Base-by-base conservation (phyloP, 352 stramenopile species). In the Pythium periplocum region DNA sequence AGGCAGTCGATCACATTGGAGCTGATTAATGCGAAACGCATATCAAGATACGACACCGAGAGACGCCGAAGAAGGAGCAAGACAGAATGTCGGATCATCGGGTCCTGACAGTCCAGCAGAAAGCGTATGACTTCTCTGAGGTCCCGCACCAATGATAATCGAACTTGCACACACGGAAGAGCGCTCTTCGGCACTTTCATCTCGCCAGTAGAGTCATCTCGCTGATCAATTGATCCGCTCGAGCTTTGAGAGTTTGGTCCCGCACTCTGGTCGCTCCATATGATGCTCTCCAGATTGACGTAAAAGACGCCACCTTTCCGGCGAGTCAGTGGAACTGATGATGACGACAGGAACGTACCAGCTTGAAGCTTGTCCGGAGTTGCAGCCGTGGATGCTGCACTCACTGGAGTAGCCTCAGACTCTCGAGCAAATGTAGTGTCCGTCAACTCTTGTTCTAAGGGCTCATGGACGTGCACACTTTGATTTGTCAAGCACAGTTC, bases 401-500 rank as follows among this genome's bases (percentile, higher is more conserved):
- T 48, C 17, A 30, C 39, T 49, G n/a, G 33, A 31, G n/a, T 62
- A 8, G 55, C 48, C 3, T 42, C 40, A 40, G 63, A 51, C 3
- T 56, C 53, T 8, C 51, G 50, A 36, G 79, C 79, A 51, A 86
- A 90, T 0, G 78, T 89, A 11, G 81, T 88, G 44, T 89, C 78
- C 57, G 77, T 63, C 0, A 90, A 52, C 42, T 92, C 82, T 36
- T 89, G 73, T 39, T 90, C 79, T 17, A 86, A 53, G 4, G 86
- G 67, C 53, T 79, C 71, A 42, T 89, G 73, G 0, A 89, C 65
- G 17, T 84, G 65, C 1, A 86, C 80, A 40, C 82, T 92, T 53
- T 90, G 77, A 53, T 88, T 90, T 36, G 76, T 83, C 30, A 92
- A 50, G 36, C 82, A 90, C 1, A 92, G 72, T 52, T 93, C 78